Conservation (phyloP, 1,284 basidiomycete genomes). For the Heliocybe sulcata region DNA sequence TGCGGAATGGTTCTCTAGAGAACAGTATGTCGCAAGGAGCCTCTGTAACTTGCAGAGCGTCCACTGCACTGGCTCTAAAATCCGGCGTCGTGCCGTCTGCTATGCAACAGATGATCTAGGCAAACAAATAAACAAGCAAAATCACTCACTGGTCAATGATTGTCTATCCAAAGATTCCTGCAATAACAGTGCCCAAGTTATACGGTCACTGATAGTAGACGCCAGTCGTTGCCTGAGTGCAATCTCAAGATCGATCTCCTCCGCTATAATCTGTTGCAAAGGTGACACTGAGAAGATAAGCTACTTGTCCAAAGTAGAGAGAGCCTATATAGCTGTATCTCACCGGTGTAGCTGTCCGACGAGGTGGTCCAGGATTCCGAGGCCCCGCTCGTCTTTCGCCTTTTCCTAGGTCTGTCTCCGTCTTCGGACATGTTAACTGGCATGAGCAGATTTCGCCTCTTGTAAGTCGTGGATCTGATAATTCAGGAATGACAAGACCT, state of each 20-base stretch:
- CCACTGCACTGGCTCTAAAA: conserved; percentile 46
- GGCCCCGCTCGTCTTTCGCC: neutral
- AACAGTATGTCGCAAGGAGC: conserved; percentile 43
- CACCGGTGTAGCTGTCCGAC: neutral
- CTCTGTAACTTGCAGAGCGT: conserved; percentile 49
- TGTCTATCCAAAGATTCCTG: conserved; percentile 40
- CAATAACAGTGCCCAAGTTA: conserved; percentile 57
- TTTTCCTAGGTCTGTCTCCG: neutral
- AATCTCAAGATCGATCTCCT: conserved; percentile 63
- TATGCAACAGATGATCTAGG: neutral
- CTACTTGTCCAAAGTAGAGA: neutral
- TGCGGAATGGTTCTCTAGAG: conserved; percentile 16
- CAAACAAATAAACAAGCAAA: neutral
- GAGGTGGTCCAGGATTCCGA: neutral
- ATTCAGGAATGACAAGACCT: no score
- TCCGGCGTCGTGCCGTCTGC: conserved; percentile 13
- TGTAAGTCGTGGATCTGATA: no score
- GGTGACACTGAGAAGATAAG: neutral
- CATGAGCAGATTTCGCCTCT: no score
- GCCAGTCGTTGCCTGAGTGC: conserved; percentile 47
- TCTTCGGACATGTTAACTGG: neutral
- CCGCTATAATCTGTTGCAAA: conserved; percentile 19
- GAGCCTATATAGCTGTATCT: neutral
- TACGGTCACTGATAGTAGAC: conserved; percentile 49
- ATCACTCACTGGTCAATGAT: conserved; percentile 10